Percentiles rank a stretch among this genome's conserved stretches.
These are phyloP conservation scores for Inosperma sp. DNA, from an alignment of 768 basidiomycete species.

Conservation along the genomic window DNA sequence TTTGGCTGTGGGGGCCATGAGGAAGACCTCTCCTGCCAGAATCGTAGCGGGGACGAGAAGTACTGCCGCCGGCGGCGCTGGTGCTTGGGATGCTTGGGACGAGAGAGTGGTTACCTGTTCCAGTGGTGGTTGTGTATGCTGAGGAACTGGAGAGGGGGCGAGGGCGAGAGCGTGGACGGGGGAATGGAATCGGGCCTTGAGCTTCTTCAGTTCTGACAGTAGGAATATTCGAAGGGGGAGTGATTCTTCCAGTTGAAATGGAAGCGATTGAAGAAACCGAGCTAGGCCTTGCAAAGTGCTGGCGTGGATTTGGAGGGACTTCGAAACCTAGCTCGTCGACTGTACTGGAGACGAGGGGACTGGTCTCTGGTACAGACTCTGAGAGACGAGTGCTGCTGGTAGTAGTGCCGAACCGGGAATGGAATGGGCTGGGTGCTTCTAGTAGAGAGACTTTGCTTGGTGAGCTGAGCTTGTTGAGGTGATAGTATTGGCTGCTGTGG, in stretches of 20 bases:
- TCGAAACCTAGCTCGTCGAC: background rate
- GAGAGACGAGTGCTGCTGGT: conserved; percentile 12
- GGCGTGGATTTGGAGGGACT: background rate
- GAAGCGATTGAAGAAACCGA: conserved; percentile 4
- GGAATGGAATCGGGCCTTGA: background rate
- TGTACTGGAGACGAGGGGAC: background rate
- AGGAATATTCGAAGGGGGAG: too few relatives aligned
- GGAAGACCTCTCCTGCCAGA: conserved; percentile 48
- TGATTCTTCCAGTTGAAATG: background rate
- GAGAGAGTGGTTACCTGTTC: conserved; percentile 21
- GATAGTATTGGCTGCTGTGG: conserved; percentile 19
- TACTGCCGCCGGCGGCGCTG: too few relatives aligned
- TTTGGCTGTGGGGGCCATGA: conserved; percentile 53
- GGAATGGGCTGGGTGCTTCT: too few relatives aligned
- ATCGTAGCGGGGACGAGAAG: too few relatives aligned
- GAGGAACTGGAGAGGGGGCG: conserved; percentile 28
- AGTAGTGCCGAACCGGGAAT: conserved; percentile 20
- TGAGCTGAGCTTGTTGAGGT: conserved; percentile 18
- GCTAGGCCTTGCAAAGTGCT: background rate
- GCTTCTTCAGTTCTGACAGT: too few relatives aligned
- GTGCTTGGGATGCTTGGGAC: conserved; percentile 33
- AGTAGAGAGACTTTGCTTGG: too few relatives aligned
- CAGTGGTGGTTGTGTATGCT: conserved; percentile 21
- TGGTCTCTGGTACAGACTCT: background rate
- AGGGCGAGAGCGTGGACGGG: conserved; percentile 20